Evolutionary conservation across 2,329 filamentous ascomycete species (phyloP).

Genomic region (Colletotrichum cuscutae): DNA sequence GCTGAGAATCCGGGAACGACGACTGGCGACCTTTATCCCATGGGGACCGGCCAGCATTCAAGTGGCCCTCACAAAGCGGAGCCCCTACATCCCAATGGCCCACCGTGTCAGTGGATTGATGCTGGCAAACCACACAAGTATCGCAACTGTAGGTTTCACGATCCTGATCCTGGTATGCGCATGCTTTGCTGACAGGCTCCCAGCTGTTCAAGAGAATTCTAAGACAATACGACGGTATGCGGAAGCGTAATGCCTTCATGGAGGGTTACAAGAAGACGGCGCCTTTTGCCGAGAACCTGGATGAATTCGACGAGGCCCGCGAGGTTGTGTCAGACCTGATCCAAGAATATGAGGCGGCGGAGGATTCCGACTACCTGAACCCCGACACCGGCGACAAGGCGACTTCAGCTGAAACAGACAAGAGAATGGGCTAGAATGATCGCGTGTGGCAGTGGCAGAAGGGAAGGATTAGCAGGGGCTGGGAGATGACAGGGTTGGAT

Average conservation of each 20-base stretch:
- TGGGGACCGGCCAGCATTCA: constrained; percentile 99
- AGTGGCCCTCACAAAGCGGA: constrained; percentile 95
- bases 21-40: constrained; percentile 95
- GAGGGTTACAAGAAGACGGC: constrained; percentile 97
- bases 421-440: constrained; percentile 53
- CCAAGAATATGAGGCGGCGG: constrained; percentile 94
- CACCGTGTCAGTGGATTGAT: constrained; percentile 96
- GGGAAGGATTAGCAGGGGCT: neutral
- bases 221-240: constrained; percentile 89
- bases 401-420: constrained; percentile 64
- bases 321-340: constrained; percentile 93
- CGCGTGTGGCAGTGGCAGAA: neutral
- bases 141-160: constrained; percentile 75
- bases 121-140: constrained; percentile 97
- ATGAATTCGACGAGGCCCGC: constrained; percentile 94
- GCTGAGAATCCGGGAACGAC: constrained; percentile 92
- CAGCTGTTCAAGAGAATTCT: constrained; percentile 93
- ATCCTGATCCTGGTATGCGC: neutral
- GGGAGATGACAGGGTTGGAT: neutral
- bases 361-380: constrained; percentile 89
- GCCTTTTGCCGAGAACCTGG: constrained; percentile 89
- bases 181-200: constrained; percentile 3
- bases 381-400: constrained; percentile 69
- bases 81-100: constrained; percentile 93
- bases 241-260: constrained; percentile 96